Conservation (phyloP, 129 eudicot species). For the Tagetes patula region DNA sequence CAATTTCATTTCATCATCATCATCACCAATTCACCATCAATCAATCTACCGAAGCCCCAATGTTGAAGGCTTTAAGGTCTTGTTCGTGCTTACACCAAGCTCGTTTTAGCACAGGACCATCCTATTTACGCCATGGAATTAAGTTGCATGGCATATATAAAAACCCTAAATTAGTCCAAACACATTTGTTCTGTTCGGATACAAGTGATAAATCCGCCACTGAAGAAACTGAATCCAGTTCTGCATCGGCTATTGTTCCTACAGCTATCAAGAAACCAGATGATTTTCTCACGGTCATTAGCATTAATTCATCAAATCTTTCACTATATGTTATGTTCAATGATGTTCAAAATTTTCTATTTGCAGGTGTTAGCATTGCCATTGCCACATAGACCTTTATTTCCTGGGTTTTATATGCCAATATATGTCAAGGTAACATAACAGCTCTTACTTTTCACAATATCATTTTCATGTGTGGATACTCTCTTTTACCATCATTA, state of each 20-base stretch:
- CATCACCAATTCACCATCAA: slow-evolving; percentile 11
- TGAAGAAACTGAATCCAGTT: slow-evolving; percentile 54
- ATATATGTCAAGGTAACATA: slow-evolving; percentile 77
- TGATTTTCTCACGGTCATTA: slow-evolving; percentile 74
- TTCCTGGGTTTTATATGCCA: slow-evolving; percentile 98
- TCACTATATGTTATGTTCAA: background rate
- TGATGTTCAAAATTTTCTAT: slow-evolving; percentile 9
- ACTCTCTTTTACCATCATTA: no score
- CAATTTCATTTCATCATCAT: slow-evolving; percentile 9
- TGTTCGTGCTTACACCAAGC: slow-evolving; percentile 44
- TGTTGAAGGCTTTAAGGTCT: slow-evolving; percentile 65
- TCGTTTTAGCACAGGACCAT: slow-evolving; percentile 30
- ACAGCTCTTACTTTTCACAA: background rate
- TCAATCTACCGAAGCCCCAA: slow-evolving; percentile 16
- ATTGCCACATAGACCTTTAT: slow-evolving; percentile 78
- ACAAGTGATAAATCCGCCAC: slow-evolving; percentile 48
- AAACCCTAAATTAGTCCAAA: slow-evolving; percentile 43
- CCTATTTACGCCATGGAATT: slow-evolving; percentile 37
- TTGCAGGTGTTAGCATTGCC: slow-evolving; percentile 94
- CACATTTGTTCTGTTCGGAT: slow-evolving; percentile 72
- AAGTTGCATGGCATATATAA: slow-evolving; percentile 34
- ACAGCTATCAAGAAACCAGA: slow-evolving; percentile 69
- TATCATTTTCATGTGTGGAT: no score
- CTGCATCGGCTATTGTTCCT: slow-evolving; percentile 73
- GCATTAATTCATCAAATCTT: background rate